Evolutionary conservation across 2,329 filamentous ascomycete genomes (phyloP), one percentile per base, ranked within the genome.

Genomic region (Aureobasidium vineae): DNA sequence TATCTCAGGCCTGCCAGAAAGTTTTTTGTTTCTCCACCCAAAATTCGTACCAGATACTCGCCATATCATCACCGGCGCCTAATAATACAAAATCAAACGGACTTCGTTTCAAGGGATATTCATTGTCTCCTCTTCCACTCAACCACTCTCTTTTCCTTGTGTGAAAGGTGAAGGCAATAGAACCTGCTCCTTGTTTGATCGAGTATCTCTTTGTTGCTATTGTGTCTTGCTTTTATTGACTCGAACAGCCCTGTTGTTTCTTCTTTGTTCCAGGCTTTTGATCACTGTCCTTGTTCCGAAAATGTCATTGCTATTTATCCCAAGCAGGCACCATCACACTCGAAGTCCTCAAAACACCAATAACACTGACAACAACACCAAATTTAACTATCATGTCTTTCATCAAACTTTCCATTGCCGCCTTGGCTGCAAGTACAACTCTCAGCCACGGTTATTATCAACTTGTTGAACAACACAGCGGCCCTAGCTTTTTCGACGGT

Each of bases 401-500:
- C 15, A 21, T 43, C 23, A 47, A 56, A 54, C 19, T 36, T 31
- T 31, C 26, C 11, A n/a, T 43, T 53, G 41, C 60, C 16, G 45
- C 57, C 50, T 67, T 70, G 66, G 69, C 71, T 65, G 67, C 59
- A 63, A 69, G 68, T 63, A 43, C 65, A 31, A 13, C 66, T 40
- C 41, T 68, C 52, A n/a, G 33, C 40, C 31, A 33, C 31, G 49
- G 54, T 10, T 33, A 65, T 10, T 33, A 65, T 5, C 67, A 59
- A 66, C 71, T 77, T 3, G 69, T 72, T 13, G 72, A 73, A 33
- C 69, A 74, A 45, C 73, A 73, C 63, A 69, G 70, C 23, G 73
- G 73, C 41, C 10, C 73, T 5, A 76, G 74, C 61, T 83, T 82
- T 73, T 82, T 81, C 69, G 73, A 77, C 68, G 71, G 70, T 21